phyloP scores from a whole-genome alignment of 208 protist genomes.

The Lotmaria passim region DNA sequence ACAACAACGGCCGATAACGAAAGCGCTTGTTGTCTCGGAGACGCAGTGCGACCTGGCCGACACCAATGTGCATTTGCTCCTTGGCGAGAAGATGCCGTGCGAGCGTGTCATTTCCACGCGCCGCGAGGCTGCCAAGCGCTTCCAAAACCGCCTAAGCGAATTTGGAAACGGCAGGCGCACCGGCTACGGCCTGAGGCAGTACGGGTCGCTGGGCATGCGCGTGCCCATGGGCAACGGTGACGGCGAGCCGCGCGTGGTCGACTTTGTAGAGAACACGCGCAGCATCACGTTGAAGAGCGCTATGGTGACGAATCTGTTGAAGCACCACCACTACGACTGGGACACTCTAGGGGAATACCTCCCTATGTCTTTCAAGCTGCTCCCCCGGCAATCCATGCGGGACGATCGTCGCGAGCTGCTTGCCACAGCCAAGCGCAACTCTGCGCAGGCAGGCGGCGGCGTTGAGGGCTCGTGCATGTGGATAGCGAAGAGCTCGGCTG shows the following conservation, averaged over 20 bases:
- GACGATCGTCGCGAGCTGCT: slow-evolving; percentile 67
- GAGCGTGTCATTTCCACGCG: slow-evolving; percentile 58
- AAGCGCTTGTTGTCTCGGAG: slow-evolving; percentile 41
- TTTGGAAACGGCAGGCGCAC: slow-evolving; percentile 3
- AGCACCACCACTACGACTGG: slow-evolving; percentile 67
- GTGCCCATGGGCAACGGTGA: slow-evolving; percentile 60
- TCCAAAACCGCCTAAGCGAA: slow-evolving; percentile 14
- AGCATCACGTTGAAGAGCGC: slow-evolving; percentile 79
- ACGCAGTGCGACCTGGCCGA: slow-evolving; percentile 38
- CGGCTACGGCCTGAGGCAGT: slow-evolving; percentile 2
- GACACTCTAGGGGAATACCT: slow-evolving; percentile 58
- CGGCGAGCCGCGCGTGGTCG: slow-evolving; percentile 53
- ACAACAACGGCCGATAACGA: slow-evolving; percentile 32
- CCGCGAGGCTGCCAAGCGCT: slow-evolving; percentile 54
- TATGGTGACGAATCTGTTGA: slow-evolving; percentile 81
- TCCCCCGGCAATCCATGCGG: slow-evolving; percentile 38
- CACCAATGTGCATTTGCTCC: slow-evolving; percentile 59
- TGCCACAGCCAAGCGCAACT: slow-evolving; percentile 23
- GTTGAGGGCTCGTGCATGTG: slow-evolving; percentile 41
- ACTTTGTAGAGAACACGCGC: slow-evolving; percentile 73
- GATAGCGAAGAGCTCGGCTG: slow-evolving; percentile 83
- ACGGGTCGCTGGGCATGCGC: slow-evolving; percentile 19
- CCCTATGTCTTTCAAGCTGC: slow-evolving; percentile 67
- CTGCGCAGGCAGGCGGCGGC: not conserved
- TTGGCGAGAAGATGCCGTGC: slow-evolving; percentile 72